phyloP scores from a whole-genome alignment of 495 filamentous ascomycete species.

The Hypomontagnella monticulosa region DNA sequence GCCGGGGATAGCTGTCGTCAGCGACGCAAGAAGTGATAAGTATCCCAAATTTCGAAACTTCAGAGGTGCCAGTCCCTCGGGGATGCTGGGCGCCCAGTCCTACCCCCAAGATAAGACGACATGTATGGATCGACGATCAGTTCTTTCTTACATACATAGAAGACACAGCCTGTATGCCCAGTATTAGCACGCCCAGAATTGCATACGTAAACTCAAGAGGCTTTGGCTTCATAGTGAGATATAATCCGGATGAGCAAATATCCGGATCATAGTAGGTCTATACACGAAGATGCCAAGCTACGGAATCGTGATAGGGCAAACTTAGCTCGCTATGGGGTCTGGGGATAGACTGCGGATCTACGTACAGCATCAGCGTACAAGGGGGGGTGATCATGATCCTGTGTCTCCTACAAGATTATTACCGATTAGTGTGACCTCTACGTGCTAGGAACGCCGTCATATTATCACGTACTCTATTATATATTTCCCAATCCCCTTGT shows the following conservation, averaged over 20 bases:
- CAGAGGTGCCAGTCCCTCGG: too few relatives aligned
- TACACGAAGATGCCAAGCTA: conserved; percentile 15
- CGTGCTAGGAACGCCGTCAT: neutral
- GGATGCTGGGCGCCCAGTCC: too few relatives aligned
- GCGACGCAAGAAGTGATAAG: neutral
- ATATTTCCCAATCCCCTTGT: neutral
- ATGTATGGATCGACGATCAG: too few relatives aligned
- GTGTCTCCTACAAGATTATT: too few relatives aligned
- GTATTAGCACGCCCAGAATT: neutral
- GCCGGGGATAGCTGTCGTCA: conserved; percentile 18
- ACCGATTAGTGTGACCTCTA: neutral
- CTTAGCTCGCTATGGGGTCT: conserved; percentile 4
- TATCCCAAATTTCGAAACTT: neutral
- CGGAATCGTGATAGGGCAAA: conserved; percentile 22
- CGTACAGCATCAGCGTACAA: neutral
- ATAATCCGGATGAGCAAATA: too few relatives aligned
- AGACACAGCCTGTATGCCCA: too few relatives aligned
- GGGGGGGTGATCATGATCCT: neutral
- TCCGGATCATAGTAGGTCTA: neutral
- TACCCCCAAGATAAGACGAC: too few relatives aligned
- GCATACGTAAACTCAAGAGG: conserved; percentile 12
- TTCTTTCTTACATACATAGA: too few relatives aligned
- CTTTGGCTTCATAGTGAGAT: conserved; percentile 15
- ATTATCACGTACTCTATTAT: neutral
- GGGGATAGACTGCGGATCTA: conserved; percentile 10